These are phyloP conservation scores for Acanthamoeba divionensis DNA, from an alignment of 208 protist genomes.

Conservation along the genomic window DNA sequence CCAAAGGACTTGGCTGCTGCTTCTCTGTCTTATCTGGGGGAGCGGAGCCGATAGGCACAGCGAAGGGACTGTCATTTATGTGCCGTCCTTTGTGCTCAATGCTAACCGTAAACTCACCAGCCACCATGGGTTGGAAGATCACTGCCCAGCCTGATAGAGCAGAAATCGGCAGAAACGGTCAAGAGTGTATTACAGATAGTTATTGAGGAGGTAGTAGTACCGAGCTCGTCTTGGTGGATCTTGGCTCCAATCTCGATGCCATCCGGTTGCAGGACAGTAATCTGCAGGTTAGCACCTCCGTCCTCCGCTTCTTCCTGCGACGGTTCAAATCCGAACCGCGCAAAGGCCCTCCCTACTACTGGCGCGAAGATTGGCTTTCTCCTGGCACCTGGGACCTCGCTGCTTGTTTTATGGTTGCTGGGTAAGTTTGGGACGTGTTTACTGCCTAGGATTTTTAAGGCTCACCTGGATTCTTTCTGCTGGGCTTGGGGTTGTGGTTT, in stretches of 20 bases:
- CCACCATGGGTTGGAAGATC: slow-evolving; percentile 54
- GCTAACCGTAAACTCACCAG: slow-evolving; percentile 59
- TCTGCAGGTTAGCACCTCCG: slow-evolving; percentile 56
- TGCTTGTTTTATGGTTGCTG: no score
- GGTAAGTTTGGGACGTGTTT: no score
- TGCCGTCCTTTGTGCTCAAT: slow-evolving; percentile 59
- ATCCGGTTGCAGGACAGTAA: slow-evolving; percentile 55
- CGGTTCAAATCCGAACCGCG: not conserved
- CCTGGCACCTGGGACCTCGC: no score
- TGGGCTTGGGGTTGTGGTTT: no score
- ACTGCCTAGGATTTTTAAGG: no score
- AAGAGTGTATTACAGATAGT: no score
- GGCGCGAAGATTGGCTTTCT: no score
- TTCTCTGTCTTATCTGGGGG: not conserved
- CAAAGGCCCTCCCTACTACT: slow-evolving; percentile 14
- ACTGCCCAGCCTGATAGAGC: slow-evolving; percentile 64
- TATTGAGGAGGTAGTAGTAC: no score
- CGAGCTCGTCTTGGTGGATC: slow-evolving; percentile 57
- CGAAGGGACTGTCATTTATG: slow-evolving; percentile 71
- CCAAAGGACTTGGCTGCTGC: not conserved
- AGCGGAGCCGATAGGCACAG: slow-evolving; percentile 57
- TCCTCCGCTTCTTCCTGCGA: not conserved
- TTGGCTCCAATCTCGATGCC: slow-evolving; percentile 43
- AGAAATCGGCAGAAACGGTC: no score
- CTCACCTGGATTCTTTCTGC: no score